Conservation (phyloP, 257 asterid species). For the Scutellaria baicalensis region DNA sequence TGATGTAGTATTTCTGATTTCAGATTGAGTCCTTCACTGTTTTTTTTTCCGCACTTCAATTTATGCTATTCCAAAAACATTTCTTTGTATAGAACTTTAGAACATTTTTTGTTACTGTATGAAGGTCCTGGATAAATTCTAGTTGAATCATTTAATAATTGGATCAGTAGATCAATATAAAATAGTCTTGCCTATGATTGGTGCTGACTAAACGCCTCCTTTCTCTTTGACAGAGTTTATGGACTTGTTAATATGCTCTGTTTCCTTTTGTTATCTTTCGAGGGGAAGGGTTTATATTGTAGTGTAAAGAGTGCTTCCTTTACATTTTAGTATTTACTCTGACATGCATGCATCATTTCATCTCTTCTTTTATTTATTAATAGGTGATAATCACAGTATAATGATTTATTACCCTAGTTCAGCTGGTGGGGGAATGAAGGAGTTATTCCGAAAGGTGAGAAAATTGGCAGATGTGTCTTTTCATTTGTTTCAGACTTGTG, state of each 20-base stretch:
- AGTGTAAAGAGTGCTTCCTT: no score
- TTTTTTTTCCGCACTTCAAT: background rate
- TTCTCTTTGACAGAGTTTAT: background rate
- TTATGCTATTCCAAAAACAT: background rate
- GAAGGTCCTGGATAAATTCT: background rate
- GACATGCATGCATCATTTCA: constrained; percentile 18
- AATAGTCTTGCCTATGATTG: background rate
- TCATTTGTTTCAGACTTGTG: background rate
- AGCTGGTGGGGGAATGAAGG: constrained; percentile 99
- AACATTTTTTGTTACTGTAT: background rate
- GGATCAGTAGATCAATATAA: background rate
- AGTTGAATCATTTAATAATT: background rate
- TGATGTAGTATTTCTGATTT: background rate
- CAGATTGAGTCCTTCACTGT: background rate
- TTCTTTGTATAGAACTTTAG: background rate
- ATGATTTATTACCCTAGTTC: constrained; percentile 98
- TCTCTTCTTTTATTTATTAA: constrained; percentile 25
- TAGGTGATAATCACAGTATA: constrained; percentile 94
- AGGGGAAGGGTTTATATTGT: no score
- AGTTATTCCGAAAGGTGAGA: constrained; percentile 85
- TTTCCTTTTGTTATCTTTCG: background rate
- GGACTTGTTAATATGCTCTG: background rate
- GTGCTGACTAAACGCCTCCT: background rate
- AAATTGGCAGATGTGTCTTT: background rate
- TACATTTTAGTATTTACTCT: background rate